Base-by-base conservation (phyloP, 371 early-diverging fungal genomes). In the Mucor circinelloides region DNA sequence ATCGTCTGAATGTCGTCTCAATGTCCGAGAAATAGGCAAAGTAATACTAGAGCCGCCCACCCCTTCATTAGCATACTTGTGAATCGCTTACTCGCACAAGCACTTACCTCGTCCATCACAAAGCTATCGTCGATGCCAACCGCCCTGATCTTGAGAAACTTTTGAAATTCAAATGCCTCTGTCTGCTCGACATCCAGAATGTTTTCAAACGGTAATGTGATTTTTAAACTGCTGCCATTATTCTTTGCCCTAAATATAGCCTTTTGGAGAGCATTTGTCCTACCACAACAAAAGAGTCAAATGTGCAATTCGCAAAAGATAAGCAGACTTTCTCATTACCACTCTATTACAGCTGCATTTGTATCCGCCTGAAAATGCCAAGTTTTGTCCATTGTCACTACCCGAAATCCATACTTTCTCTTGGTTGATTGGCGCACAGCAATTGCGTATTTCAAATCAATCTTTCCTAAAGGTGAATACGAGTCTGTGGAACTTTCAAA, bases 11-110 rank as follows among this genome's bases (percentile, higher is more conserved):
- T 0, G 88, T 81, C 25, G 59, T 63, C 19, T 81, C 71, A 31
- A 85, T 82, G 63, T 90, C 81, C 7, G 77, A 63, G 38, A 90
- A 91, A 76, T 88, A 92, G 5, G 90, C 85, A 71, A 92, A 92
- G 54, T 86, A 89, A 57, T 90, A 91, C 90, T 90, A 73, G 19
- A 25, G 25, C 9, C 8, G 15, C 9, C 9, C 8, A 60, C n/a
- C n/a, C n/a, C n/a, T n/a, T 10, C 3, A 62, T 23, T 1, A 50
- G 10, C 7, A 23, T 19, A 28, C 12, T 12, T 36, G 36, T 36
- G 4, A 13, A 36, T 36, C 10, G 2, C 10, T 13, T 12, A 13
- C 36, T 40, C 17, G 2, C 40, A 6, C 40, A 40, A 17, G 7
- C 9, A 31, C 27, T 19, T 23, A 89, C 88, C 79, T 91, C 92